Conservation (phyloP, 306 rosid genomes). For the Ammopiptanthus mongolicus region DNA sequence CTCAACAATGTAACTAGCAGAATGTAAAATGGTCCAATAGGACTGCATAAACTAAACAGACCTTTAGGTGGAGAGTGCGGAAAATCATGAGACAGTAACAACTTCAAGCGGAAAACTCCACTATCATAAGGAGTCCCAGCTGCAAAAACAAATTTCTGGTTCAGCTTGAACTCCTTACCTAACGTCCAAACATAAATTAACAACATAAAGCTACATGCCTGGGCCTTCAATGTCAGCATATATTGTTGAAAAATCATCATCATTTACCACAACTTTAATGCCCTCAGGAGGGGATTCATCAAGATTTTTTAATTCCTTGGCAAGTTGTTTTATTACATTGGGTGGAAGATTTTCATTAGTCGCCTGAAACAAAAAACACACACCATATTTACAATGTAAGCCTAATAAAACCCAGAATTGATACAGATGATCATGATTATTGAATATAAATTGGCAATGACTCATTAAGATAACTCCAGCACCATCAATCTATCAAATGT, state of each 20-base stretch:
- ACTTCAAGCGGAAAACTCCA: slow-evolving; percentile 95
- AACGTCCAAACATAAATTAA: not conserved
- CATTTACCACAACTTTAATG: slow-evolving; percentile 83
- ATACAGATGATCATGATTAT: not conserved
- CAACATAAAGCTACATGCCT: slow-evolving; percentile 44
- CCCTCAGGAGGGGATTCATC: slow-evolving; percentile 98
- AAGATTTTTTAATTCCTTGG: slow-evolving; percentile 92
- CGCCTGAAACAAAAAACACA: slow-evolving; percentile 48
- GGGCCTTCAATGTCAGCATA: slow-evolving; percentile 97
- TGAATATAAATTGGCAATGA: not conserved
- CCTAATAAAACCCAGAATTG: not conserved
- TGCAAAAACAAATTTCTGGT: slow-evolving; percentile 35
- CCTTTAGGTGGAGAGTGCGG: slow-evolving; percentile 97
- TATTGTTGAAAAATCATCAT: slow-evolving; percentile 90
- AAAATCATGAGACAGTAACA: slow-evolving; percentile 74
- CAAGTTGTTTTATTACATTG: slow-evolving; percentile 91
- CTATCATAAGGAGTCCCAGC: slow-evolving; percentile 95
- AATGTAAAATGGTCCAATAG: not conserved
- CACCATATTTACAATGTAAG: slow-evolving; percentile 4
- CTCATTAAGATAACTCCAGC: not conserved
- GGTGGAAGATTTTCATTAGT: slow-evolving; percentile 98
- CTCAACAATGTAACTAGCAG: not conserved
- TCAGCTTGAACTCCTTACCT: slow-evolving; percentile 8
- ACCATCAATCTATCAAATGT: too few relatives aligned
- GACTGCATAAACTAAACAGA: slow-evolving; percentile 18